These are phyloP conservation scores for Benincasa hispida DNA, from an alignment of 306 rosid species.

Conservation along the genomic window DNA sequence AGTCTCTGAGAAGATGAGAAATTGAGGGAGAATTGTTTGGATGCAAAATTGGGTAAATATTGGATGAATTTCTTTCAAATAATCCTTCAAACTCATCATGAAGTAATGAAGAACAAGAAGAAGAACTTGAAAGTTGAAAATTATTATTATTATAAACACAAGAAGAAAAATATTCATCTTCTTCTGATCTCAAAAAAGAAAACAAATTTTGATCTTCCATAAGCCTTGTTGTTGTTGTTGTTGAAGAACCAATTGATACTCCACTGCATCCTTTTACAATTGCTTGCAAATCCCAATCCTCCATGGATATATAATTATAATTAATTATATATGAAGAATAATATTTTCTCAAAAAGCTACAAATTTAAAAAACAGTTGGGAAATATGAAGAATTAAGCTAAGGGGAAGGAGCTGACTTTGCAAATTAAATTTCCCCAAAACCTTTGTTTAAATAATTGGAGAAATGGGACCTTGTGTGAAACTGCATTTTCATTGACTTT, in stretches of 20 bases:
- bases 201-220: conserved; percentile 1
- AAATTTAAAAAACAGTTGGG: background rate
- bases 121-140: conserved; percentile 17
- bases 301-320: conserved; percentile 16
- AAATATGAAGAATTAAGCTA: too few species aligned
- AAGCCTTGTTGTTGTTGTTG: background rate
- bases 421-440: background rate
- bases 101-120: background rate
- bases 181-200: conserved; percentile 13
- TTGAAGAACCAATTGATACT: background rate
- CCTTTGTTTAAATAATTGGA: background rate
- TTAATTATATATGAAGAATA: too few species aligned
- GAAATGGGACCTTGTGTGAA: background rate
- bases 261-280: conserved; percentile 45
- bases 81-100: conserved; percentile 45
- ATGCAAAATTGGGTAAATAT: conserved; percentile 30
- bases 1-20: conserved; percentile 24
- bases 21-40: conserved; percentile 21
- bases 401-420: conserved; percentile 3
- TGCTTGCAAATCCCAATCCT: conserved; percentile 86
- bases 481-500: conserved; percentile 20
- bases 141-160: background rate
- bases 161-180: conserved; percentile 21
- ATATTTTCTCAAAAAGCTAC: background rate
- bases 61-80: conserved; percentile 38